Percentiles rank a stretch among this genome's conserved stretches.
These are phyloP conservation scores for Trichophyton equinum DNA, from an alignment of 2,329 filamentous ascomycete genomes.

Conservation along the genomic window DNA sequence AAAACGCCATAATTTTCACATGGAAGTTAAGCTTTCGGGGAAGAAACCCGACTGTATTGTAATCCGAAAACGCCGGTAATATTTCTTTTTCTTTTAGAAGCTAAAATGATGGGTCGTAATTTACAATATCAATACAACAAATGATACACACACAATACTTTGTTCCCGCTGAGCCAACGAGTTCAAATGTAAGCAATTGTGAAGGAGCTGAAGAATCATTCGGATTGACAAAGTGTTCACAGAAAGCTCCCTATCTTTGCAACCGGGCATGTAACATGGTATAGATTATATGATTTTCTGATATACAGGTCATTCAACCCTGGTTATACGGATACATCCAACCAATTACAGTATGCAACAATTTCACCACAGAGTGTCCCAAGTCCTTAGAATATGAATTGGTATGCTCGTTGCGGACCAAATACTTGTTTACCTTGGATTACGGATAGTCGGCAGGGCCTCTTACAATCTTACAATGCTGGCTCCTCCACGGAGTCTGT, in stretches of 20 bases:
- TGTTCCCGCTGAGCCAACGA: not conserved
- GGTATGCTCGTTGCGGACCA: not conserved
- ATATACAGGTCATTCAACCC: too few species aligned
- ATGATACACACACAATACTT: not conserved
- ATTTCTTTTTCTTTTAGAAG: not conserved
- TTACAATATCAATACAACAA: not conserved
- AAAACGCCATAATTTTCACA: not conserved
- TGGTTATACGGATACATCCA: too few species aligned
- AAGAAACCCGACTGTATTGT: not conserved
- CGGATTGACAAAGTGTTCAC: too few species aligned
- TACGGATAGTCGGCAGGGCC: not conserved
- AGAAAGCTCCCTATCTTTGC: too few species aligned
- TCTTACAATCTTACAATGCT: not conserved
- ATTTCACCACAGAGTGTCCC: not conserved
- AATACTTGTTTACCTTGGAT: not conserved
- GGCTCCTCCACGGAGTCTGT: not conserved
- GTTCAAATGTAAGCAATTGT: too few species aligned
- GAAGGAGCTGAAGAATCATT: too few species aligned
- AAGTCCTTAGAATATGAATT: not conserved
- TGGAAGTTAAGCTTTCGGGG: not conserved
- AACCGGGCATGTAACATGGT: too few species aligned
- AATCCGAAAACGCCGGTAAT: not conserved
- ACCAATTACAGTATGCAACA: not conserved
- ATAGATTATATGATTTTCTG: too few species aligned
- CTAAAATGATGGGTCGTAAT: not conserved